Evolutionary conservation across 371 early-diverging fungal genomes (phyloP), one percentile per base, ranked within the genome.

Genomic region (Lichtheimia ornata): DNA sequence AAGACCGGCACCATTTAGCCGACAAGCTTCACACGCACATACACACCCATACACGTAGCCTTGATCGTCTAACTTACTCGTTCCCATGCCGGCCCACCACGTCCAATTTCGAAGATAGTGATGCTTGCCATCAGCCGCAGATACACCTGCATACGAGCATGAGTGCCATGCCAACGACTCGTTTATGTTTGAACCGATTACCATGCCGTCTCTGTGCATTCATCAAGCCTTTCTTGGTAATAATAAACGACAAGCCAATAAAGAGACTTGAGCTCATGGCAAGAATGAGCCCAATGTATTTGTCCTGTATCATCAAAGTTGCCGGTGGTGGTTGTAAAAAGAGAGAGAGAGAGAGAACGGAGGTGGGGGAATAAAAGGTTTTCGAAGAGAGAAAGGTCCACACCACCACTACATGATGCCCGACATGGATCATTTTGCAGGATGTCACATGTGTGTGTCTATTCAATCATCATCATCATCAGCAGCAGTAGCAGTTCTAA

Each of bases 21-120:
- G 35, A 35, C 2, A 35, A 35, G 35, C 35, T 35, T 22, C 22
- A 22, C 28, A 28, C 28, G 7, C 28, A 28, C 1, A 4, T 7
- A 1, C 35, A 35, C 35, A 4, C 11, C 4, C 35, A 35, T 11
- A 35, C 35, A 35, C 35, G 35, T 35, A 35, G 35, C 11, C 5
- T 35, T 9, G 11, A 35, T 35, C 35, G 28, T 28, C 1, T 2
- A 35, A 40, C 53, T 49, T 49, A 91, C 90, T 94, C 64, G 91
- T 91, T 14, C 84, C 65, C 87, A 94, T 94, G 55, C 97, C 97
- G 41, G 83, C 76, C 92, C 96, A 96, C 97, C 97, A 96, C 44
- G 90, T 85, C 64, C 84, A 79, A 74, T 90, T 91, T 63, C 84
- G 84, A 52, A 94, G 77, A 67, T 93, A 95, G 50, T 84, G 82